Evolutionary conservation across 345 rosid genomes (phyloP), one percentile per base, ranked within the genome.

Genomic region (Streptanthus diversifolius): DNA sequence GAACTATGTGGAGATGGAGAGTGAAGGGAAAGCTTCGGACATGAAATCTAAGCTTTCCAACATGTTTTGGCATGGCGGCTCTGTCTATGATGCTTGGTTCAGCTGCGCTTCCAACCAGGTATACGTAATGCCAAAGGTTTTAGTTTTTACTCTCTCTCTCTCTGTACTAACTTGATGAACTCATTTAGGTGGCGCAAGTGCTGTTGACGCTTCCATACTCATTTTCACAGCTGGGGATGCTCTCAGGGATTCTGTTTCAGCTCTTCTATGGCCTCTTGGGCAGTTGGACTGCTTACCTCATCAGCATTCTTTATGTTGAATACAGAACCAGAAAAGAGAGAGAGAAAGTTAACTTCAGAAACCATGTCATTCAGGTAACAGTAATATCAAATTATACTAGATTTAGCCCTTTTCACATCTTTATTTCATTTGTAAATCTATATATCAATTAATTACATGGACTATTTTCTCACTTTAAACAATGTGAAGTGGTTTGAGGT

Each of bases 51-150:
- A 51, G 80, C 72, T 95, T 10, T 91, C 96, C 37, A 80, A 77
- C 33, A 70, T 95, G 41, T 87, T 95, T 45, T 95, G 97, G 99
- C 93, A 95, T 77, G 99, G 99, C 3, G 99, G 97, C 19, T 95
- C 99, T 68, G 93, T 15, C 54, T 95, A 95, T 78, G 99, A 95
- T 77, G 98, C 98, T 68, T 93, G 98, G 98, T 93, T 93, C 66
- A 93, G 98, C 82, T 93, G 98, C 66, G 91, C 99, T 74, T 95
- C 99, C 1, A 95, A 91, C 67, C 99, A 95, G 95, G 99, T 55
- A 33, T 1, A 7, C 19, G 3, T 12, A 4, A 11, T 25, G 2
- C 7, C 32, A 0, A 29, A 54, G 3, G 13, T 30, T 8, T 54
- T 33, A 5, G 37, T 54, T 6, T 10, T 51, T 47, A n/a, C 29